Evolutionary conservation across 2,329 filamentous ascomycete species (phyloP), one percentile per base, ranked within the genome.

Genomic region (Amauroascus verrucosus): DNA sequence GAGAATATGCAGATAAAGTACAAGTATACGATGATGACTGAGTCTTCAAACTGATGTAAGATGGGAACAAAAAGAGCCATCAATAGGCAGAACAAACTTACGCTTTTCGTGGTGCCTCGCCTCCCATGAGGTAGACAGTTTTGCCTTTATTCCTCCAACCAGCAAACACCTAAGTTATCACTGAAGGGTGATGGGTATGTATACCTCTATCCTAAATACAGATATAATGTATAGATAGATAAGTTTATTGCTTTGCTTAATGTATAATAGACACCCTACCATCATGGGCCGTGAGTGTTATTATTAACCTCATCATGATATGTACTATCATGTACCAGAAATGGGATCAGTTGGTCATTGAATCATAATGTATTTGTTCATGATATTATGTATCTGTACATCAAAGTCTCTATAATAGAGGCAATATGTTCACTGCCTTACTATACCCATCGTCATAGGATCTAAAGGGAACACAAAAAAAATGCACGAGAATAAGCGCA

Each of bases 1-100:
- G 70, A 33, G 79, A 88, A 63, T 96, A 96, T 67, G 83, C 89
- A 0, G 83, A 85, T 32, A 88, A 83, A 62, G 87, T 96, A 24
- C 83, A 87, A 71, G 83, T 97, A 44, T 86, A 81, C 60, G 86
- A 93, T 54, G 82, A 93, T 54, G 82, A 88, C 22, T 55, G 52
- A 55, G 49, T 5, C n/a, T 26, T 20, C 13, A 6, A 8, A 45
- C 6, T n/a, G n/a, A n/a, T n/a, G 28, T 28, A 11, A 16, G 8
- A 20, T 6, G 4, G 45, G 35, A 33, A 20, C 2, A 18, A 46
- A 20, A 33, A 28, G 54, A 54, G 18, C 26, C 30, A 41, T 14
- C 2, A n/a, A n/a, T n/a, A n/a, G n/a, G n/a, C n/a, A n/a, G n/a
- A n/a, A n/a, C n/a, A n/a, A n/a, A n/a, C n/a, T n/a, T n/a, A n/a